Conservation (phyloP, 2,329 filamentous ascomycete species). For the Drechslerella dactyloides region DNA sequence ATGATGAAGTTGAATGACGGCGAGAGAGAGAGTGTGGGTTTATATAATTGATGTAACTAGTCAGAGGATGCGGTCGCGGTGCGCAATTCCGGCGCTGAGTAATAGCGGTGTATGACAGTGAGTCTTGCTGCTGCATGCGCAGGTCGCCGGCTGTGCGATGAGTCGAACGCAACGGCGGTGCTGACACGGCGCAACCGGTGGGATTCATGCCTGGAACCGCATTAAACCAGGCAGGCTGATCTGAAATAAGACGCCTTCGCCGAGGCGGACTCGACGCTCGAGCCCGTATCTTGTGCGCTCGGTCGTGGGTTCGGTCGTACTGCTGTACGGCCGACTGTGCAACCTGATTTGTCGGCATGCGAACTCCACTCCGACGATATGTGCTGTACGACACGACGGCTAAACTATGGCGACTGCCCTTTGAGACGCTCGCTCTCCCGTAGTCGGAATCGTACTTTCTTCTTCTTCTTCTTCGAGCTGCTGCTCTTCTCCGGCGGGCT, state of each 20-base stretch:
- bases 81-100: not conserved
- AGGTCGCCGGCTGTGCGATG: not conserved
- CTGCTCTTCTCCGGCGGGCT: not conserved
- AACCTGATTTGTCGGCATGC: not conserved
- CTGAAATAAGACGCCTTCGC: not conserved
- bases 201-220: not conserved
- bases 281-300: no score
- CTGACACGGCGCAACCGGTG: not conserved
- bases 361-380: no score
- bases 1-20: not conserved
- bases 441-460: conserved; percentile 22
- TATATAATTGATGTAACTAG: not conserved
- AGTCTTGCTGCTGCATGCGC: not conserved
- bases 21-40: not conserved
- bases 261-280: no score
- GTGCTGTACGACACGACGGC: no score
- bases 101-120: not conserved
- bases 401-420: not conserved
- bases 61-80: not conserved
- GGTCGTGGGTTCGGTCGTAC: no score
- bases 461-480: not conserved
- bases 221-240: not conserved
- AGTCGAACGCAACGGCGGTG: not conserved
- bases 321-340: not conserved
- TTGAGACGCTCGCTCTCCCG: conserved; percentile 25